phyloP scores from a whole-genome alignment of 2,329 filamentous ascomycete genomes.

The Aspergillus calidoustus region DNA sequence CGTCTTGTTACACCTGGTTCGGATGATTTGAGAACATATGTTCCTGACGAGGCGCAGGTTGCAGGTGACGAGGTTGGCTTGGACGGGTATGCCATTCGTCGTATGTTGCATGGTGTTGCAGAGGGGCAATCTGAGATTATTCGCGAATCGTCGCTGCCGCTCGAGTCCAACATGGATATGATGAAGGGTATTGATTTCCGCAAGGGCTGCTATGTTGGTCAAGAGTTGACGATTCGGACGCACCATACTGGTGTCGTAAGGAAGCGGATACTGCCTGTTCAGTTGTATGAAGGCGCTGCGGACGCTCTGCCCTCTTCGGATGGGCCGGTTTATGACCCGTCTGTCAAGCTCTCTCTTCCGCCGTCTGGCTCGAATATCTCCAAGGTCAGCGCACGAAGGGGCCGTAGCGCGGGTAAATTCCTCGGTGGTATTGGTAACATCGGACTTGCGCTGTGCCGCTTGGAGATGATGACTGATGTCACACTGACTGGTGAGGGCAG shows the following conservation, averaged over 20 bases:
- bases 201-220: slow-evolving; percentile 96
- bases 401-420: slow-evolving; percentile 78
- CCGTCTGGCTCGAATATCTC: slow-evolving; percentile 57
- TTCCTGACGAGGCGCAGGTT: slow-evolving; percentile 40
- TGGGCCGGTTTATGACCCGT: slow-evolving; percentile 43
- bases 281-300: slow-evolving; percentile 62
- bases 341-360: slow-evolving; percentile 34
- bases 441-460: slow-evolving; percentile 80
- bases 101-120: slow-evolving; percentile 79
- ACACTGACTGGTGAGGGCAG: slow-evolving; percentile 70
- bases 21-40: slow-evolving; percentile 38
- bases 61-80: slow-evolving; percentile 56
- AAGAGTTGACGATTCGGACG: slow-evolving; percentile 94
- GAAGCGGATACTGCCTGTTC: slow-evolving; percentile 82
- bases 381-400: slow-evolving; percentile 56
- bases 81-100: slow-evolving; percentile 71
- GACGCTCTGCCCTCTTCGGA: slow-evolving; percentile 54
- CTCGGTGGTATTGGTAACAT: slow-evolving; percentile 80
- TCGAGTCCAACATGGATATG: slow-evolving; percentile 87
- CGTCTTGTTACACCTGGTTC: slow-evolving; percentile 43
- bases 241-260: slow-evolving; percentile 92
- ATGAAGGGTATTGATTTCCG: slow-evolving; percentile 86
- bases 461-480: slow-evolving; percentile 89
- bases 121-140: slow-evolving; percentile 84
- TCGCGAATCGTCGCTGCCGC: slow-evolving; percentile 73